phyloP scores from a whole-genome alignment of 2,329 filamentous ascomycete species.

The Cladosporium sp. region DNA sequence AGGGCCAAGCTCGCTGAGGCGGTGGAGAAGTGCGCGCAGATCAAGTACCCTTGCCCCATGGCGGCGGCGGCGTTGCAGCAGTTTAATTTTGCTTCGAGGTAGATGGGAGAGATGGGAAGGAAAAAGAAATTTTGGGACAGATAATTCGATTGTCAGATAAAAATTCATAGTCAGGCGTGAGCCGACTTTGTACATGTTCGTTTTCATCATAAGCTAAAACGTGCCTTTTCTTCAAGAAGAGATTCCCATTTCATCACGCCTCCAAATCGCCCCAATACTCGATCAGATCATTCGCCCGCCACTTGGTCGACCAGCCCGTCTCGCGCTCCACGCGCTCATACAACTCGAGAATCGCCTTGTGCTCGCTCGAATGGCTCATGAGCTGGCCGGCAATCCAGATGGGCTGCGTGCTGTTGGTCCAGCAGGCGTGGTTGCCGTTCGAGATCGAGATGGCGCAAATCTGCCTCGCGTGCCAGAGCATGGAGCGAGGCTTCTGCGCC shows the following conservation, averaged over 20 bases:
- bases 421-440: conserved; percentile 43
- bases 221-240: not conserved
- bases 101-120: not conserved
- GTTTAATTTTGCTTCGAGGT: conserved; percentile 28
- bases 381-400: conserved; percentile 46
- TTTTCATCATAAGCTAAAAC: not conserved
- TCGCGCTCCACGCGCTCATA: conserved; percentile 49
- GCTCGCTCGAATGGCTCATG: conserved; percentile 44
- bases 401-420: conserved; percentile 46
- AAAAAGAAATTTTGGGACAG: too few relatives aligned
- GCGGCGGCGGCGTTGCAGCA: conserved; percentile 32
- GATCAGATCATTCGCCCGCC: conserved; percentile 50
- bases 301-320: conserved; percentile 52
- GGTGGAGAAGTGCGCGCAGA: conserved; percentile 36
- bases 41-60: conserved; percentile 34
- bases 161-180: too few relatives aligned
- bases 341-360: conserved; percentile 44
- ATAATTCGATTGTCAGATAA: too few relatives aligned
- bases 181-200: too few relatives aligned
- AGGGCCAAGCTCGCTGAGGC: conserved; percentile 36
- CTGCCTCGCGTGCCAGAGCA: conserved; percentile 46
- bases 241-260: not conserved
- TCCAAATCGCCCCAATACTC: conserved; percentile 47
- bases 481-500: conserved; percentile 33
- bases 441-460: conserved; percentile 45